Conservation (phyloP, 2,329 filamentous ascomycete species). For the Fusarium burgessii region DNA sequence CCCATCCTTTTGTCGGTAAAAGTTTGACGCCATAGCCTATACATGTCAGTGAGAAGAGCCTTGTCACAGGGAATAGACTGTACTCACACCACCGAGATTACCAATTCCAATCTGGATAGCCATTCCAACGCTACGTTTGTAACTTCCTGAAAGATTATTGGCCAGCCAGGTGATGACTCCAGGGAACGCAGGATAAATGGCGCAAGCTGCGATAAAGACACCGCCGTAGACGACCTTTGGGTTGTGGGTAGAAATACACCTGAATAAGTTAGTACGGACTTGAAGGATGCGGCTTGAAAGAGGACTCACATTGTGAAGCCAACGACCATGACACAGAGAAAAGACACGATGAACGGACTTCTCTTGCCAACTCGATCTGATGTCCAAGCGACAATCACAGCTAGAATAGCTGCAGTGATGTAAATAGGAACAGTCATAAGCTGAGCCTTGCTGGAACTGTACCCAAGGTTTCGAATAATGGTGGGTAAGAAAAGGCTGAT, state of each 20-base stretch:
- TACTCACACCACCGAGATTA: conserved; percentile 64
- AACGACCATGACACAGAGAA: conserved; percentile 64
- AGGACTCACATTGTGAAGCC: conserved; percentile 66
- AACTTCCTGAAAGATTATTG: conserved; percentile 78
- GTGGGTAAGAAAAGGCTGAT: conserved; percentile 72
- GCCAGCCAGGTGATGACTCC: conserved; percentile 83
- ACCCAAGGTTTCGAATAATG: conserved; percentile 71
- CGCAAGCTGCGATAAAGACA: conserved; percentile 79
- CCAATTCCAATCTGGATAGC: conserved; percentile 73
- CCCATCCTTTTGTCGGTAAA: conserved; percentile 68
- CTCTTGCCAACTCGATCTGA: conserved; percentile 67
- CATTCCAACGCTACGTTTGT: conserved; percentile 75
- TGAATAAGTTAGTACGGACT: conserved; percentile 39
- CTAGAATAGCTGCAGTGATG: conserved; percentile 72
- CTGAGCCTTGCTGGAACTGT: conserved; percentile 68
- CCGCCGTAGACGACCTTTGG: conserved; percentile 76
- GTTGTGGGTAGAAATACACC: conserved; percentile 69
- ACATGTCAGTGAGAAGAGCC: background rate
- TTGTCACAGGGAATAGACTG: rapidly evolving
- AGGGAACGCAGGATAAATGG: conserved; percentile 83
- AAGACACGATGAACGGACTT: conserved; percentile 66
- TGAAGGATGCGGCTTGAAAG: rapidly evolving
- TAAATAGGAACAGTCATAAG: conserved; percentile 72
- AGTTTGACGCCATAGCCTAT: conserved; percentile 78
- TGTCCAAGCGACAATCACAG: conserved; percentile 64